Evolutionary conservation across 75 land plant genomes (phyloP).

Genomic region (Ceratopteris richardii): DNA sequence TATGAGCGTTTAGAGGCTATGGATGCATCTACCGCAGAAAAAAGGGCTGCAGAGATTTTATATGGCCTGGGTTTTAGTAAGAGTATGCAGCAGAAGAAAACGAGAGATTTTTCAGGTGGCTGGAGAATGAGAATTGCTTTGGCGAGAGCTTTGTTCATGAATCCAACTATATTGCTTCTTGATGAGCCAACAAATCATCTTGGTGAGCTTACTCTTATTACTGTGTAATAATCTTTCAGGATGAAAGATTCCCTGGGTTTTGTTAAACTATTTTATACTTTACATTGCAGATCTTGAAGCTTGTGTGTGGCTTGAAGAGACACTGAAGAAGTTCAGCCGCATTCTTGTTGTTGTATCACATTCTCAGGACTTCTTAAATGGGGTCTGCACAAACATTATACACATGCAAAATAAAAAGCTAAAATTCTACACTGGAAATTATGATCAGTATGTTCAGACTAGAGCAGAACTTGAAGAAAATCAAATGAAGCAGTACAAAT

Average conservation of each 20-base stretch:
- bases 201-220: too few species aligned
- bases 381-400: constrained; percentile 91
- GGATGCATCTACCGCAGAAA: constrained; percentile 92
- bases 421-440: constrained; percentile 80
- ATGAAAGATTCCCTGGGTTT: too few species aligned
- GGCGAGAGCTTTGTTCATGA: constrained; percentile 84
- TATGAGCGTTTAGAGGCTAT: constrained; percentile 84
- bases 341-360: constrained; percentile 93
- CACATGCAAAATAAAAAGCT: constrained; percentile 91
- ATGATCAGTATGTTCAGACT: constrained; percentile 79
- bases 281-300: constrained; percentile 75
- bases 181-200: constrained; percentile 98
- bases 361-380: constrained; percentile 94
- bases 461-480: constrained; percentile 81
- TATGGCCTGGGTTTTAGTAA: constrained; percentile 75
- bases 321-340: constrained; percentile 75
- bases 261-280: too few species aligned
- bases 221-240: too few species aligned
- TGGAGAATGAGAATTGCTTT: constrained; percentile 98
- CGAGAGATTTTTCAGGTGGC: constrained; percentile 92
- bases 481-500: constrained; percentile 87
- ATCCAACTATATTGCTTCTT: constrained; percentile 80
- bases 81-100: constrained; percentile 73
- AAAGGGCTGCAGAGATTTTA: constrained; percentile 85
- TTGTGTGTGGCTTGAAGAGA: constrained; percentile 95